Evolutionary conservation across 2,329 filamentous ascomycete genomes (phyloP), one percentile per base, ranked within the genome.

Genomic region (Ilyonectria mors-panacis): DNA sequence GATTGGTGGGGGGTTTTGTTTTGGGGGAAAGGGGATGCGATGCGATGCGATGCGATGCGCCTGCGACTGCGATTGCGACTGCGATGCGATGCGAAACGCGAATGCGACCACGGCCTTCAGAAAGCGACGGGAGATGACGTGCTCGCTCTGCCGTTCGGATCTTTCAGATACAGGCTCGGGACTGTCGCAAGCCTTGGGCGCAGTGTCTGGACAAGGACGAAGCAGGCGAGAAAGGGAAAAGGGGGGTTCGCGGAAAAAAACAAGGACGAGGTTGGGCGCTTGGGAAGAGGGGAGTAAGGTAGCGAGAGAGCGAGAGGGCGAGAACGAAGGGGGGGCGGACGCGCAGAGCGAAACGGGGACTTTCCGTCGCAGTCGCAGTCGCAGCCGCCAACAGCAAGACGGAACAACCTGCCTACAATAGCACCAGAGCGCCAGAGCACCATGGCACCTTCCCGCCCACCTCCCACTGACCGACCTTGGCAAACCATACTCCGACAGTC

Each of bases 191-290:
- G 12, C 50, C 58, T 56, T 67, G 23, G 48, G 35, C 30, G 30
- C 50, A 21, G 30, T 33, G 28, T 58, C 57, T 39, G 45, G 42
- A 39, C 42, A 48, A 64, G 57, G 42, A 59, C 19, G 61, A 42
- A 68, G 47, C 59, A 50, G 59, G 33, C 15, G 39, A 60, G 28
- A 47, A 44, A 47, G 50, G 15, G 23, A 48, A 33, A 57, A 58
- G 60, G 65, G 69, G 56, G 33, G 23, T 42, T 54, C 39, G 55
- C 19, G 67, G 50, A 51, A 70, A 71, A 61, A 69, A 73, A 65
- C 64, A 47, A 64, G 59, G 62, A 70, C 51, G 68, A 75, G 71
- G 70, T 70, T 75, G 68, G 73, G 73, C 62, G 70, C 61, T 73
- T 70, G 44, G 62, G 59, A 51, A 56, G 61, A 51, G 45, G 39